These are phyloP conservation scores for Apiotrichum mycotoxinovorans DNA, from an alignment of 1,284 basidiomycete genomes.

Conservation along the genomic window DNA sequence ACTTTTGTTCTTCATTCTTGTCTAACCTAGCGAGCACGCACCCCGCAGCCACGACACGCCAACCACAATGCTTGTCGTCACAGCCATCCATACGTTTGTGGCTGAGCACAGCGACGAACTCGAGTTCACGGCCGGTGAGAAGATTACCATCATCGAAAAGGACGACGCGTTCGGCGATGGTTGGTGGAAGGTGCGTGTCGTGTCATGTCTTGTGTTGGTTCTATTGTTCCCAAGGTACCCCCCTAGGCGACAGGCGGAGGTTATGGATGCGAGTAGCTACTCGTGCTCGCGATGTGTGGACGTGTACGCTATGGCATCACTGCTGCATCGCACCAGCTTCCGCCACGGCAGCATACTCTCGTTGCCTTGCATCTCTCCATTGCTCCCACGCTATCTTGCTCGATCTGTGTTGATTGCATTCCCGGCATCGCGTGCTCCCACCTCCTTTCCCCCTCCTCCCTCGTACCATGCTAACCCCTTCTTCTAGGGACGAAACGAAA, in stretches of 20 bases:
- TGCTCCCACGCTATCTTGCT: background rate
- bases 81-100: conserved; percentile 57
- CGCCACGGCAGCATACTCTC: no score
- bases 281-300: no score
- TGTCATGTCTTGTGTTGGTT: background rate
- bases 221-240: no score
- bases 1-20: no score
- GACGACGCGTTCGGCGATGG: conserved; percentile 93
- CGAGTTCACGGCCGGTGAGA: conserved; percentile 77
- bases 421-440: background rate
- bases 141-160: conserved; percentile 84
- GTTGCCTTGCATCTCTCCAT: no score
- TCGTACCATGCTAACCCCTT: conserved; percentile 7
- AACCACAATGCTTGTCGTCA: conserved; percentile 27
- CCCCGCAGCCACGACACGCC: background rate
- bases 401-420: background rate
- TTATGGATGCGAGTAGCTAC: no score
- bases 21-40: no score
- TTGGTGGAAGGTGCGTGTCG: conserved; percentile 91
- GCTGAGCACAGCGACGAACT: conserved; percentile 96
- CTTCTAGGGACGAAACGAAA: conserved; percentile 72
- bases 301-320: no score
- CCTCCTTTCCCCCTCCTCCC: background rate
- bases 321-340: no score
- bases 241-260: no score